Base-by-base conservation (phyloP, 192 early-diverging fungal genomes). In the Coemansia sp. region DNA sequence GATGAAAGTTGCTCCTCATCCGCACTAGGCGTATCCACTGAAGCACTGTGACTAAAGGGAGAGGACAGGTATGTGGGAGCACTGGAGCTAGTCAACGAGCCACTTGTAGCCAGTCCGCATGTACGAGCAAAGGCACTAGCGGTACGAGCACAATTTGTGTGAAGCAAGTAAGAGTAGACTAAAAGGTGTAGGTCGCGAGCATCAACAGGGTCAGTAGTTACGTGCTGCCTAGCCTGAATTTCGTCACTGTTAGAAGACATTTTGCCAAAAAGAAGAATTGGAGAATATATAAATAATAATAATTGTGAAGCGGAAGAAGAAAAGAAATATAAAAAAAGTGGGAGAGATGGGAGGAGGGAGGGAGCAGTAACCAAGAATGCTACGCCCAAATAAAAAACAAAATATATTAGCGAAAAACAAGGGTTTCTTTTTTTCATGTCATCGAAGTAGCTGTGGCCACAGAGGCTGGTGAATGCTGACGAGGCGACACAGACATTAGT, bases 91-190 rank as follows among this genome's bases (percentile, higher is more conserved):
- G 68, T 50, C 4, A 82, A 65, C 3, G 64, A 41, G 3, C 74
- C 74, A 1, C 65, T 67, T 0, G 70, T 75, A 41, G 74, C 70
- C 5, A 82, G 64, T 2, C 74, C 74, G 18, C 74, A 62, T 0
- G 74, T 74, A 2, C 74, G 73, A 4, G 79, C 73, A 73, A 82
- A 82, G 4, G 79, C 79, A 52, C 76, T 64, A 29, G 79, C 79
- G 0, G 79, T 73, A 30, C 74, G 67, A 1, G 74, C 79, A 45
- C 68, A 76, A 53, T 82, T 82, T 64, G 69, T 82, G 60, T 82
- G 79, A 12, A 82, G 68, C 40, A 82, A 53, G 55, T 70, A 82
- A 11, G 74, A 69, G 65, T 82, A 82, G 1, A 82, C 74, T 8
- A 82, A 68, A 47, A 76, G 50, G 56, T 82, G 79, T 24, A 82